A percentile compares a stretch with the other conserved stretches of the same genome.
phyloP scores from a whole-genome alignment of 2,329 filamentous ascomycete species.

The Berkeleyomyces rouxiae region DNA sequence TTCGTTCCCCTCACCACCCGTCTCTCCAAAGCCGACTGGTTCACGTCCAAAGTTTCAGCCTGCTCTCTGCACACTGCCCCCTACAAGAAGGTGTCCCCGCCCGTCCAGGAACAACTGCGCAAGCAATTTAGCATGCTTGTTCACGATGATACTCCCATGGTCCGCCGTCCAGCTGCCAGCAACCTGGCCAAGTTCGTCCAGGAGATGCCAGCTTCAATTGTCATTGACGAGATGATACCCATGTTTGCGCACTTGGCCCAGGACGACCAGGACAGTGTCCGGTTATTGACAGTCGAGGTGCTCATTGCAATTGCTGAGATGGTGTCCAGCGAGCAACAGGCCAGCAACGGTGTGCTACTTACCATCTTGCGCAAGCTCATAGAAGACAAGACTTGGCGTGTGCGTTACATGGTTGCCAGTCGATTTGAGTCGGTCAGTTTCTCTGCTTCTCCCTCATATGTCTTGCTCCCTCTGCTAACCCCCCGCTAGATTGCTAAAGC shows the following conservation, averaged over 20 bases:
- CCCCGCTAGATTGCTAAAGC: slow-evolving; percentile 74
- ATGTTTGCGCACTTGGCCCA: slow-evolving; percentile 92
- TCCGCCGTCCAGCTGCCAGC: slow-evolving; percentile 88
- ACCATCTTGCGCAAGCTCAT: slow-evolving; percentile 84
- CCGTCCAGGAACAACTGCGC: slow-evolving; percentile 79
- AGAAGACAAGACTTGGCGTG: slow-evolving; percentile 98
- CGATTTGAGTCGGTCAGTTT: slow-evolving; percentile 76
- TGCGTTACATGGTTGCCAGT: slow-evolving; percentile 98
- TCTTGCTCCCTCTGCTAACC: background rate
- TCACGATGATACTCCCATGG: slow-evolving; percentile 98
- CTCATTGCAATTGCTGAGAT: slow-evolving; percentile 93
- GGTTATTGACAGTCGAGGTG: slow-evolving; percentile 87
- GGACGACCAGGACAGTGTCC: slow-evolving; percentile 95
- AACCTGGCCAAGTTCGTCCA: slow-evolving; percentile 96
- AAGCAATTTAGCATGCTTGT: slow-evolving; percentile 86
- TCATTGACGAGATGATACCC: slow-evolving; percentile 98
- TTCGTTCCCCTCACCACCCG: slow-evolving; percentile 92
- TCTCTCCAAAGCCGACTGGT: slow-evolving; percentile 98
- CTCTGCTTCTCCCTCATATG: background rate
- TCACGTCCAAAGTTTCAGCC: slow-evolving; percentile 96
- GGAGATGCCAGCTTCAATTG: slow-evolving; percentile 79
- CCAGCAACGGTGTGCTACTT: slow-evolving; percentile 83
- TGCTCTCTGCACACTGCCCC: slow-evolving; percentile 88
- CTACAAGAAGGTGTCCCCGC: slow-evolving; percentile 75
- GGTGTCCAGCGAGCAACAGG: slow-evolving; percentile 94